phyloP scores from a whole-genome alignment of 2,329 filamentous ascomycete genomes.

The Beauveria rudraprayagi region DNA sequence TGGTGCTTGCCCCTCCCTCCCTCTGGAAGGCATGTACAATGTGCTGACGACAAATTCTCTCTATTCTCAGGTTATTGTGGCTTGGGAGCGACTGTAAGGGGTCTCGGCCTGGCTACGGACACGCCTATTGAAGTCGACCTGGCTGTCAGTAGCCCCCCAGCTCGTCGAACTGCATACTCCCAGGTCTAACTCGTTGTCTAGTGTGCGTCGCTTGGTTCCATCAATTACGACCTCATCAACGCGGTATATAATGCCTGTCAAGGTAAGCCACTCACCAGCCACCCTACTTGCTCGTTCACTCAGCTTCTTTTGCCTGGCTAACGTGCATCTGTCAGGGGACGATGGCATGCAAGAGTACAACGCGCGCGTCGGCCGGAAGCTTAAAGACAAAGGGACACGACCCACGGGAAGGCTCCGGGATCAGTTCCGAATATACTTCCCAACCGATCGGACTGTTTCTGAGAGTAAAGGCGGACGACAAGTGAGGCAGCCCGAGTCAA shows the following conservation, averaged over 20 bases:
- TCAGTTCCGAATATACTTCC: slow-evolving; percentile 71
- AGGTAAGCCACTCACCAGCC: slow-evolving; percentile 30
- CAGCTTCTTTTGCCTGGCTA: slow-evolving; percentile 4
- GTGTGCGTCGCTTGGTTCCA: slow-evolving; percentile 73
- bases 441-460: slow-evolving; percentile 60
- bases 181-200: slow-evolving; percentile 21
- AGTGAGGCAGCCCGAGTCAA: slow-evolving; percentile 33
- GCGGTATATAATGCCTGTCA: slow-evolving; percentile 47
- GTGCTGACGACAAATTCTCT: background rate
- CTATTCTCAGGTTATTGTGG: slow-evolving; percentile 58
- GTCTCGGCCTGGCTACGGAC: slow-evolving; percentile 52
- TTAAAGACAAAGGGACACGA: slow-evolving; percentile 17
- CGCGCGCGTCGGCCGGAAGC: slow-evolving; percentile 25
- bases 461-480: slow-evolving; percentile 54
- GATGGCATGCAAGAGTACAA: slow-evolving; percentile 39
- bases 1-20: slow-evolving; percentile 7
- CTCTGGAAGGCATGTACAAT: background rate
- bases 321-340: slow-evolving; percentile 20
- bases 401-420: slow-evolving; percentile 27
- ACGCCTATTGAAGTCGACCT: slow-evolving; percentile 61
- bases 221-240: slow-evolving; percentile 60
- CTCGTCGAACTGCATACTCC: background rate
- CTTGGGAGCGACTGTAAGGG: slow-evolving; percentile 57
- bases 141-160: slow-evolving; percentile 41
- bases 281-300: background rate